Conservation (phyloP, 495 filamentous ascomycete genomes). For the Entonaema liquescens region DNA sequence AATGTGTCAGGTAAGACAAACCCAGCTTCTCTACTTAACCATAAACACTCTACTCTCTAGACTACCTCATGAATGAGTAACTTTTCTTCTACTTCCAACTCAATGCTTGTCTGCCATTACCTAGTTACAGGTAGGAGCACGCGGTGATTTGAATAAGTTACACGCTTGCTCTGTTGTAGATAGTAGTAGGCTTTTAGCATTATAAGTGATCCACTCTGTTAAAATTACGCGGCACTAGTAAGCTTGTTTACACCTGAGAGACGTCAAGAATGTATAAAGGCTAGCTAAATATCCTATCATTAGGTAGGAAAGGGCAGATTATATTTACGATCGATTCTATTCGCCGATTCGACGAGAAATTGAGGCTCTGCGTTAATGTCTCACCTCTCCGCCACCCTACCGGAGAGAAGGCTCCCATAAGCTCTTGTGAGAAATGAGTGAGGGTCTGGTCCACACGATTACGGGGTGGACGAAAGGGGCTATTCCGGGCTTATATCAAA, state of each 20-base stretch:
- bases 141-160: background rate
- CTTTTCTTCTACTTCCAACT: background rate
- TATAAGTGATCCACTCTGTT: background rate
- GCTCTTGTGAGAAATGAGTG: background rate
- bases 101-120: background rate
- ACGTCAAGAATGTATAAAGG: background rate
- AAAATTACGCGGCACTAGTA: background rate
- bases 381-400: background rate
- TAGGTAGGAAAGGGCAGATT: background rate
- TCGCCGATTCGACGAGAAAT: background rate
- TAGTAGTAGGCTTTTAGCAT: background rate
- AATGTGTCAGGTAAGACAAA: background rate
- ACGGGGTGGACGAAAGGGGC: background rate
- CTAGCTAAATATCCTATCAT: background rate
- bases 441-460: background rate
- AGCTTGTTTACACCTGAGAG: background rate
- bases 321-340: background rate
- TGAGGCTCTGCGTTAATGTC: background rate
- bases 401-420: background rate
- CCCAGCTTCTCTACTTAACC: background rate
- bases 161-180: background rate
- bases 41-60: background rate
- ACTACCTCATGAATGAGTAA: no score
- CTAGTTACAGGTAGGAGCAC: background rate
- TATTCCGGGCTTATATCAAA: background rate